Evolutionary conservation across 108 stramenopile species (phyloP).

Genomic region (Fragilaria radians): DNA sequence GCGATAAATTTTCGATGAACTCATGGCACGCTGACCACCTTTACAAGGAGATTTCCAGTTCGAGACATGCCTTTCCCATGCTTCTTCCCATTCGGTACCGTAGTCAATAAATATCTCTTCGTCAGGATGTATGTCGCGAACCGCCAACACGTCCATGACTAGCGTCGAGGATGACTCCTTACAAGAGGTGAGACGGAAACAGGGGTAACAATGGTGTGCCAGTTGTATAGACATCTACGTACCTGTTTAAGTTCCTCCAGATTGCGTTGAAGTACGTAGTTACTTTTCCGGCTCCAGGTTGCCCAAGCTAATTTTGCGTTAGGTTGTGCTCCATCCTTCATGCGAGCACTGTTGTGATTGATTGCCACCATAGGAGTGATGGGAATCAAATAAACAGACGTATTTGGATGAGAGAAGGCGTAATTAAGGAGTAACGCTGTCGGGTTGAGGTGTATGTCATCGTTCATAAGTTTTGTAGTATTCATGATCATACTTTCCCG

Average conservation of each 20-base stretch:
- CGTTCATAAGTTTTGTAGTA: no score
- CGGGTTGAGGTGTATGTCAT: no score
- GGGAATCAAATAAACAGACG: slow-evolving; percentile 11
- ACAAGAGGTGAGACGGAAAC: no score
- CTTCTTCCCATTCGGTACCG: slow-evolving; percentile 55
- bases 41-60: no score
- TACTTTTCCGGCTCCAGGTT: no score
- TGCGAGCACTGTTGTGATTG: slow-evolving; percentile 23
- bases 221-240: neutral
- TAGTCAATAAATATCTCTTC: slow-evolving; percentile 74
- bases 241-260: slow-evolving; percentile 18
- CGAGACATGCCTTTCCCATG: slow-evolving; percentile 51
- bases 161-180: slow-evolving; percentile 14
- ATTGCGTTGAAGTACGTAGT: slow-evolving; percentile 8
- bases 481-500: neutral
- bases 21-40: neutral
- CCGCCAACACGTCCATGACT: slow-evolving; percentile 22
- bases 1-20: neutral
- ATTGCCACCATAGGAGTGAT: slow-evolving; percentile 5
- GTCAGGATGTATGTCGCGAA: slow-evolving; percentile 39
- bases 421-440: no score
- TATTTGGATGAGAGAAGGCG: no score
- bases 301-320: no score
- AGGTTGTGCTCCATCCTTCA: slow-evolving; percentile 13
- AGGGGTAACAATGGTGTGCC: no score